Conservation (phyloP, 2,329 filamentous ascomycete genomes). For the Microsporum canis region DNA sequence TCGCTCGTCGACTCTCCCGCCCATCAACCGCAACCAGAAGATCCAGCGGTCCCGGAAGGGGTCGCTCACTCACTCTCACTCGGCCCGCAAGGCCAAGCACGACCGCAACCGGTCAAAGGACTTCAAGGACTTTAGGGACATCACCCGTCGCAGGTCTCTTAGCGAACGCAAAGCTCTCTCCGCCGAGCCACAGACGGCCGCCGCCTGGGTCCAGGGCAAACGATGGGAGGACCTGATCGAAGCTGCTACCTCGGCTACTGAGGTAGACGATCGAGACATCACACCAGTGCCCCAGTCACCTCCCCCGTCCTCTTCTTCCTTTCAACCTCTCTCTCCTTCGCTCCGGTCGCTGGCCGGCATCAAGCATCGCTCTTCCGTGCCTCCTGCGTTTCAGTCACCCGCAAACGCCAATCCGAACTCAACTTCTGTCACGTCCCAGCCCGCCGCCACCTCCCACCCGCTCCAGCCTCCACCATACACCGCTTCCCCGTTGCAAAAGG, state of each 20-base stretch:
- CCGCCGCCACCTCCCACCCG: slow-evolving; percentile 35
- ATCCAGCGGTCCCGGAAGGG: slow-evolving; percentile 68
- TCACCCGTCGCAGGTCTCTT: slow-evolving; percentile 57
- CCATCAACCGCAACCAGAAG: slow-evolving; percentile 63
- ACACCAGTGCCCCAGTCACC: slow-evolving; percentile 53
- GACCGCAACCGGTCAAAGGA: slow-evolving; percentile 71
- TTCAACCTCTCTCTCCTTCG: slow-evolving; percentile 29
- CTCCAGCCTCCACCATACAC: slow-evolving; percentile 48
- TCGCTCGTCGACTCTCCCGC: slow-evolving; percentile 77
- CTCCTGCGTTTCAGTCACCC: slow-evolving; percentile 45
- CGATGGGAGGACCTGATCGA: slow-evolving; percentile 95
- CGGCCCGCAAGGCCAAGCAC: slow-evolving; percentile 62
- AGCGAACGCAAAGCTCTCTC: slow-evolving; percentile 75
- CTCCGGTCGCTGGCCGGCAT: slow-evolving; percentile 31
- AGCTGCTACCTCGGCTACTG: slow-evolving; percentile 82
- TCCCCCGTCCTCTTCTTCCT: slow-evolving; percentile 15
- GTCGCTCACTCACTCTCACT: slow-evolving; percentile 53
- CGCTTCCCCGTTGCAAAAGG: slow-evolving; percentile 81
- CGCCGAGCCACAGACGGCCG: slow-evolving; percentile 68
- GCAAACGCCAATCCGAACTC: slow-evolving; percentile 24
- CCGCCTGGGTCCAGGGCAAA: slow-evolving; percentile 63
- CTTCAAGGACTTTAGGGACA: slow-evolving; percentile 26
- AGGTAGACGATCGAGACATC: slow-evolving; percentile 73
- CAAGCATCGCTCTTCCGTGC: slow-evolving; percentile 49
- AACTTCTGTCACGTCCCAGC: slow-evolving; percentile 21